phyloP scores from a whole-genome alignment of 2,329 filamentous ascomycete species.

The Dendrostoma leiphaemia region DNA sequence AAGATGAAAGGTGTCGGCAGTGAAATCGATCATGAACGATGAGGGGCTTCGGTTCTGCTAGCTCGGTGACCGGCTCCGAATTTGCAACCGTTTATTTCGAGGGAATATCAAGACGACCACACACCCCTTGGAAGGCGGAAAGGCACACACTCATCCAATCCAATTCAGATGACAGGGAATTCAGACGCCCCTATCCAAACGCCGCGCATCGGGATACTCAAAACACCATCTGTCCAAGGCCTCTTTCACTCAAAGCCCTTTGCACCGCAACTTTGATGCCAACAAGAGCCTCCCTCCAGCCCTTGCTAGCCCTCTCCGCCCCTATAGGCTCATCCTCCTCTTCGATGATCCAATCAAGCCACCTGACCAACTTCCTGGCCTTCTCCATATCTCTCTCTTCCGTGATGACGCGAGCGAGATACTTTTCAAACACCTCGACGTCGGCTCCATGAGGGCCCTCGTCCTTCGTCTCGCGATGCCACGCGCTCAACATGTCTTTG shows the following conservation, averaged over 20 bases:
- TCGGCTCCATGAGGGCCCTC: conserved; percentile 81
- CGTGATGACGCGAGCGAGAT: conserved; percentile 67
- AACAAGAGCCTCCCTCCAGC: conserved; percentile 46
- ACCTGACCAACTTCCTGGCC: conserved; percentile 85
- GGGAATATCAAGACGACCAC: not conserved
- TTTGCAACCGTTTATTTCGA: not conserved
- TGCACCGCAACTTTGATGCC: conserved; percentile 51
- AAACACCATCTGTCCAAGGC: conserved; percentile 54
- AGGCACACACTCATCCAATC: not conserved
- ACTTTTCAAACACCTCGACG: conserved; percentile 69
- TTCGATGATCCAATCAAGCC: conserved; percentile 55
- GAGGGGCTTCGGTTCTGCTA: no score
- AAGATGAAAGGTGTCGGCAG: no score
- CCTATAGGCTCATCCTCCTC: conserved; percentile 39
- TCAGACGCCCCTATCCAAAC: not conserved
- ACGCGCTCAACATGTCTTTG: conserved; percentile 70
- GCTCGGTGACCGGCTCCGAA: not conserved
- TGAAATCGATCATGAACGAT: not conserved
- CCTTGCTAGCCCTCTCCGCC: conserved; percentile 32
- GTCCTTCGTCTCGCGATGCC: conserved; percentile 68
- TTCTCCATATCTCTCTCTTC: conserved; percentile 83
- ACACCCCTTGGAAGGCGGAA: no score
- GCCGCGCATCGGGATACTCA: conserved; percentile 21
- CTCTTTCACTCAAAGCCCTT: conserved; percentile 52
- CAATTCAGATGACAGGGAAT: not conserved